phyloP scores from a whole-genome alignment of 208 protist species.

The Acanthamoeba polyphaga region DNA sequence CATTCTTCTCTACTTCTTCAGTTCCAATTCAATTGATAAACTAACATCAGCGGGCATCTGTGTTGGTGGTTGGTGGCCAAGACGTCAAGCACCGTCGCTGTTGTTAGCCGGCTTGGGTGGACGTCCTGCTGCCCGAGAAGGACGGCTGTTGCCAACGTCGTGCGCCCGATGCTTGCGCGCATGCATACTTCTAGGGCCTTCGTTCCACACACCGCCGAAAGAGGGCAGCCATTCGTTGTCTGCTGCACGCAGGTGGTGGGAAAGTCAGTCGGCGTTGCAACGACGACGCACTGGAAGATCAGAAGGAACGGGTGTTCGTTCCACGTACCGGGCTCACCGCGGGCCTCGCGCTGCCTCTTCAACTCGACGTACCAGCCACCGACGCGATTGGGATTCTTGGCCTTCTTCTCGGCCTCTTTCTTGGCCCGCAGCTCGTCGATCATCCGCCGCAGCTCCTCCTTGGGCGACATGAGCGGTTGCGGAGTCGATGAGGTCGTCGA shows the following conservation, averaged over 20 bases:
- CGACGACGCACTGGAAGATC: no score
- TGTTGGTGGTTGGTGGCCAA: no score
- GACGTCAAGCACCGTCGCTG: no score
- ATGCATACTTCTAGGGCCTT: background rate
- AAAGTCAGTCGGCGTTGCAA: no score
- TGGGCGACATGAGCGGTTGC: background rate
- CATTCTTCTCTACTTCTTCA: background rate
- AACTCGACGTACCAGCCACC: conserved; percentile 1
- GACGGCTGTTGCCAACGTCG: background rate
- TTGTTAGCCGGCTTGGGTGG: no score
- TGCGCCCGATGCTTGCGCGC: background rate
- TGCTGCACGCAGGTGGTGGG: background rate
- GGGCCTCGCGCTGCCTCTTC: background rate
- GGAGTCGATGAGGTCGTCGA: background rate
- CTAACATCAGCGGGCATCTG: no score
- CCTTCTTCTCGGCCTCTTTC: background rate
- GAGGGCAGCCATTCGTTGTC: conserved; percentile 2
- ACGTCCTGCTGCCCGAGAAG: no score
- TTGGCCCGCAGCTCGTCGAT: background rate
- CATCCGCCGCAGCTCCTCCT: background rate
- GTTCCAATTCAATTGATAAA: no score
- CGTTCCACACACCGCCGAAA: conserved; percentile 8
- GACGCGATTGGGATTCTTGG: conserved; percentile 7
- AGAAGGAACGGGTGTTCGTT: background rate
- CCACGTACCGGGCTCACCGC: background rate